Evolutionary conservation across 257 asterid genomes (phyloP).

Genomic region (Plectranthus barbatus): DNA sequence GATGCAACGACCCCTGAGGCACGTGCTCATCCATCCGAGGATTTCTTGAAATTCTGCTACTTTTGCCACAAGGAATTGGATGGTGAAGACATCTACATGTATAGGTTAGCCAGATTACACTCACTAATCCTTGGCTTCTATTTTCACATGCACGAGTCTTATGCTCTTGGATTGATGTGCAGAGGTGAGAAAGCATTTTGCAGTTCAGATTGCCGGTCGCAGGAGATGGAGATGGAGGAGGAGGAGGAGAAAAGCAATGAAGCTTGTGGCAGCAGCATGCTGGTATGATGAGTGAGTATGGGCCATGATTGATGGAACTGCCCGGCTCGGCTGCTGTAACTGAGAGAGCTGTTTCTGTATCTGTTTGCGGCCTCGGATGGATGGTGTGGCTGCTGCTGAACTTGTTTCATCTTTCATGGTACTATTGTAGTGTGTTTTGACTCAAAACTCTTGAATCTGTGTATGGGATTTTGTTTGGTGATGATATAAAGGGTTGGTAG

Average conservation of each 20-base stretch:
- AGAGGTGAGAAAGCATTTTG: constrained; percentile 93
- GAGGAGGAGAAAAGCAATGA: constrained; percentile 58
- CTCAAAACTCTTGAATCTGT: too few relatives aligned
- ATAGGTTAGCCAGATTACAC: constrained; percentile 41
- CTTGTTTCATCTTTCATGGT: constrained; percentile 48
- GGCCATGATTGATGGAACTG: constrained; percentile 35
- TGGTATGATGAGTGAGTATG: constrained; percentile 5
- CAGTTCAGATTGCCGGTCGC: constrained; percentile 65
- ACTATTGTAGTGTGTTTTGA: constrained; percentile 10
- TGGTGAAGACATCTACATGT: constrained; percentile 84
- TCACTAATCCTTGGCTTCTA: background rate
- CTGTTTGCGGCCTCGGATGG: constrained; percentile 43
- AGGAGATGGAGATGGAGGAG: constrained; percentile 67
- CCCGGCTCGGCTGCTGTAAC: constrained; percentile 30
- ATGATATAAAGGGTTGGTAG: constrained; percentile 41
- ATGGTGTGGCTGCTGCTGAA: constrained; percentile 11
- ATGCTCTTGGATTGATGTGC: constrained; percentile 17
- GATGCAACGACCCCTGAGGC: constrained; percentile 16
- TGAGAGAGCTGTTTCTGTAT: constrained; percentile 36
- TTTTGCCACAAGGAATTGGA: constrained; percentile 75
- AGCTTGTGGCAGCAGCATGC: background rate
- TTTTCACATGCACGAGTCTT: background rate
- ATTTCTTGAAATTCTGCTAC: constrained; percentile 70
- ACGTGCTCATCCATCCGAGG: constrained; percentile 20
- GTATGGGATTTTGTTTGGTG: constrained; percentile 19